phyloP scores from a whole-genome alignment of 768 basidiomycete genomes.

The Suillus ampliporus region DNA sequence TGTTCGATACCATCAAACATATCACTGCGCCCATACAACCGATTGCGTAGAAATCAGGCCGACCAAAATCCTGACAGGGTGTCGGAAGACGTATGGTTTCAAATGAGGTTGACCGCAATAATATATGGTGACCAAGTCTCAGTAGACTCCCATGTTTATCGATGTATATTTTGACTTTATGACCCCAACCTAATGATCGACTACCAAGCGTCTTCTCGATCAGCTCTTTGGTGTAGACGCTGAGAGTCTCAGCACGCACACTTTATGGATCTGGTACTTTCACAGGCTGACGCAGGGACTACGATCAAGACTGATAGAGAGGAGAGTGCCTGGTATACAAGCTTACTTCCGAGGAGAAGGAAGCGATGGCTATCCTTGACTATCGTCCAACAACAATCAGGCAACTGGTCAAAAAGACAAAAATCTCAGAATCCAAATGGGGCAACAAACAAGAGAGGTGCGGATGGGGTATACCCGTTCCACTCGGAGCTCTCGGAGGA shows the following conservation, averaged over 20 bases:
- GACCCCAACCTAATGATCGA: slow-evolving; percentile 82
- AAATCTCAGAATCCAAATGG: slow-evolving; percentile 30
- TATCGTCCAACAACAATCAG: slow-evolving; percentile 41
- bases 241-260: slow-evolving; percentile 68
- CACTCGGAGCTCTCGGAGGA: slow-evolving; percentile 95
- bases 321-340: slow-evolving; percentile 67
- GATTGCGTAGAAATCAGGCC: slow-evolving; percentile 54
- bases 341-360: slow-evolving; percentile 71
- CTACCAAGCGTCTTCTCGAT: slow-evolving; percentile 76
- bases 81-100: slow-evolving; percentile 47
- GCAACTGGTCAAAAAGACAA: slow-evolving; percentile 46
- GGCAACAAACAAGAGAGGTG: slow-evolving; percentile 13
- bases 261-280: slow-evolving; percentile 80
- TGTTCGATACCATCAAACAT: too few species aligned
- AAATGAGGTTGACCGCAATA: slow-evolving; percentile 29
- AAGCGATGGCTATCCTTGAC: slow-evolving; percentile 50
- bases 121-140: slow-evolving; percentile 8
- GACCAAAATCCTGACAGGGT: slow-evolving; percentile 40
- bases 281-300: slow-evolving; percentile 78
- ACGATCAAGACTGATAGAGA: slow-evolving; percentile 85
- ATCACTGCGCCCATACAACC: too few species aligned
- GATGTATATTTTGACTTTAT: slow-evolving; percentile 83
- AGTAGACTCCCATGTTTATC: slow-evolving; percentile 24
- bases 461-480: slow-evolving; percentile 70
- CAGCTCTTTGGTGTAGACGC: slow-evolving; percentile 81